Evolutionary conservation across 768 basidiomycete species (phyloP).

Genomic region (Hydnomerulius pinastri): DNA sequence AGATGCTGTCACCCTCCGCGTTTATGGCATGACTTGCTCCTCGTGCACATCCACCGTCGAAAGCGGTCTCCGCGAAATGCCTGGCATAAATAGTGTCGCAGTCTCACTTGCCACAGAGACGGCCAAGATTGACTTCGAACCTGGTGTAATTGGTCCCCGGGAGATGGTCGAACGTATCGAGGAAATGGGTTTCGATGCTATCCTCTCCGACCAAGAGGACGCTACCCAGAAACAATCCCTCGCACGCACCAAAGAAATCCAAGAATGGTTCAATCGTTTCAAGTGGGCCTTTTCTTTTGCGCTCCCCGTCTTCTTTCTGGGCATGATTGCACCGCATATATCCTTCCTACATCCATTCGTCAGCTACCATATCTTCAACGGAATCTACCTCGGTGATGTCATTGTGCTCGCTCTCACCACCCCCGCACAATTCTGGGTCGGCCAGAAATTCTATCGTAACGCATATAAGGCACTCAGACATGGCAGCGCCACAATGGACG

Average conservation of each 20-base stretch:
- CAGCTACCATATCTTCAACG: slow-evolving; percentile 53
- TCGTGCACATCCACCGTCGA: slow-evolving; percentile 81
- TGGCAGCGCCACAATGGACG: slow-evolving; percentile 94
- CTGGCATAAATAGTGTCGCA: slow-evolving; percentile 72
- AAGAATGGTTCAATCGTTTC: slow-evolving; percentile 85
- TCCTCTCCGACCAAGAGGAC: slow-evolving; percentile 78
- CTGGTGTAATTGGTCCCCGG: slow-evolving; percentile 69
- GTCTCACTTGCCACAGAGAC: slow-evolving; percentile 78
- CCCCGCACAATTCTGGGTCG: slow-evolving; percentile 93
- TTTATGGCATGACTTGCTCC: slow-evolving; percentile 92
- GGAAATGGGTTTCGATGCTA: slow-evolving; percentile 89
- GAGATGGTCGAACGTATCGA: slow-evolving; percentile 87
- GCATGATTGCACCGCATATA: slow-evolving; percentile 80
- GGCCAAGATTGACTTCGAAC: slow-evolving; percentile 76
- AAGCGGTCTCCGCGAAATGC: slow-evolving; percentile 61
- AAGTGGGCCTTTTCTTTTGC: slow-evolving; percentile 76
- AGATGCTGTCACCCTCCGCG: slow-evolving; percentile 71
- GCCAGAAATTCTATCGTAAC: slow-evolving; percentile 80
- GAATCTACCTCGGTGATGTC: slow-evolving; percentile 81
- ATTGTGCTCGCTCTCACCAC: slow-evolving; percentile 77
- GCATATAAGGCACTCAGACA: slow-evolving; percentile 93
- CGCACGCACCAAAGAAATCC: slow-evolving; percentile 86
- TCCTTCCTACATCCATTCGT: slow-evolving; percentile 58
- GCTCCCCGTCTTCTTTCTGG: slow-evolving; percentile 90
- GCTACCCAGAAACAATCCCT: slow-evolving; percentile 85